A percentile compares a stretch with the other conserved stretches of the same genome.
These are phyloP conservation scores for Wickerhamiella kurtzmanii DNA, from an alignment of 805 yeast genomes.

Conservation along the genomic window DNA sequence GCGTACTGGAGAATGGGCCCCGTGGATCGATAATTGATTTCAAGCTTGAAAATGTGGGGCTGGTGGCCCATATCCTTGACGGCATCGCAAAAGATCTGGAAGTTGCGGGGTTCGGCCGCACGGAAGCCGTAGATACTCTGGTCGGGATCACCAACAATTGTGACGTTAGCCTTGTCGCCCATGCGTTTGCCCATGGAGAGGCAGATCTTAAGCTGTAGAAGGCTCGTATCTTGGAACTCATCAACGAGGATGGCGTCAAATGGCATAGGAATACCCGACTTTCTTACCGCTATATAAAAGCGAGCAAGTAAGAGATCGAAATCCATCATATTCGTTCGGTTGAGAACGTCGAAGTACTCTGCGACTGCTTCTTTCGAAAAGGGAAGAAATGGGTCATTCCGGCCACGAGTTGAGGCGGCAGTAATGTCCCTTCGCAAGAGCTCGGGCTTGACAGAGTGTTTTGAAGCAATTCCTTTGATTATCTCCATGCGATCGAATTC, in stretches of 20 bases:
- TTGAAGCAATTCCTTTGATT: constrained; percentile 27
- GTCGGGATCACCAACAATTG: constrained; percentile 94
- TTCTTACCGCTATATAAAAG: constrained; percentile 36
- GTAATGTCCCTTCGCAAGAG: constrained; percentile 17
- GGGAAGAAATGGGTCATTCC: too few species aligned
- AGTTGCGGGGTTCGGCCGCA: constrained; percentile 60
- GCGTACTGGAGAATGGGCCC: constrained; percentile 50
- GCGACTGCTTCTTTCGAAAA: too few species aligned
- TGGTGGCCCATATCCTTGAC: constrained; percentile 26
- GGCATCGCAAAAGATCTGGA: constrained; percentile 38
- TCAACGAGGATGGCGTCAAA: constrained; percentile 71
- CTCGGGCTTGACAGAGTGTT: not conserved
- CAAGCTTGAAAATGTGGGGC: constrained; percentile 31
- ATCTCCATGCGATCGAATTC: constrained; percentile 45
- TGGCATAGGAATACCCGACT: constrained; percentile 29
- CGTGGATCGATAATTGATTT: constrained; percentile 73
- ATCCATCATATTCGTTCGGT: constrained; percentile 38
- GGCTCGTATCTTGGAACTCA: constrained; percentile 88
- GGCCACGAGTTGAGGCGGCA: too few species aligned
- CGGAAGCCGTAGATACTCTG: constrained; percentile 88
- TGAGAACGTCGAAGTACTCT: constrained; percentile 39
- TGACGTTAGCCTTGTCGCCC: constrained; percentile 29
- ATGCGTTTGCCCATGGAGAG: constrained; percentile 19
- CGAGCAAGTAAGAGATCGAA: constrained; percentile 70
- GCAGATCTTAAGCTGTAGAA: constrained; percentile 59